These are phyloP conservation scores for Alternaria atra DNA, from an alignment of 2,329 filamentous ascomycete species.

Conservation along the genomic window DNA sequence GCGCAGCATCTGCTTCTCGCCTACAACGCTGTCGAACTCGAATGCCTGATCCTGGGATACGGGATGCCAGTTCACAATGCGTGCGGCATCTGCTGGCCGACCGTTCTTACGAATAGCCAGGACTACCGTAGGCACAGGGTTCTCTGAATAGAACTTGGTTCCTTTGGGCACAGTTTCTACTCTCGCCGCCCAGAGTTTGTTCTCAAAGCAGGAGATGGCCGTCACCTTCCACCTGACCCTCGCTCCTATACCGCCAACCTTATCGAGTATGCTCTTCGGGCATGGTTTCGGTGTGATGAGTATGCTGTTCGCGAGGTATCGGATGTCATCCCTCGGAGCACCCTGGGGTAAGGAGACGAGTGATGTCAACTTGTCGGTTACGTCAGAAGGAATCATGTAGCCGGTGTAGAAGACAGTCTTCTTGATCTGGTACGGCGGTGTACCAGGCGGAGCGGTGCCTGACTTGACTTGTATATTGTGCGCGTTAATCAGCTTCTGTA, in stretches of 20 bases:
- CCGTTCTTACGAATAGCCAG: constrained; percentile 80
- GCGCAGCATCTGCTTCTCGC: constrained; percentile 83
- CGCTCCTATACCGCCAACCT: constrained; percentile 85
- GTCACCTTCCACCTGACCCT: constrained; percentile 86
- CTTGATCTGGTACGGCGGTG: constrained; percentile 73
- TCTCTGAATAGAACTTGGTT: constrained; percentile 76
- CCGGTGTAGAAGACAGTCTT: constrained; percentile 92
- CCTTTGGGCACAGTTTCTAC: constrained; percentile 75
- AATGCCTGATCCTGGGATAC: constrained; percentile 75
- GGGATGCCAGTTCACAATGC: constrained; percentile 85
- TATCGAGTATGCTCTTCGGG: constrained; percentile 75
- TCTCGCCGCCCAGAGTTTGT: constrained; percentile 86
- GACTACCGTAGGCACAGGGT: constrained; percentile 79
- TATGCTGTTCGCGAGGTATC: constrained; percentile 87
- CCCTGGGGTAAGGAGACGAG: constrained; percentile 72
- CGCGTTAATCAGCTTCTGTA: constrained; percentile 87
- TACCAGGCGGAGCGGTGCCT: constrained; percentile 55
- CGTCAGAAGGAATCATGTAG: constrained; percentile 79
- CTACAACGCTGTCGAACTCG: constrained; percentile 82
- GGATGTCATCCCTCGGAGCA: constrained; percentile 74
- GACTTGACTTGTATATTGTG: constrained; percentile 74
- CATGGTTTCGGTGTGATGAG: constrained; percentile 85
- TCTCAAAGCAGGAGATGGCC: constrained; percentile 76
- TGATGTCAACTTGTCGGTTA: constrained; percentile 75
- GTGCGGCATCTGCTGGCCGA: constrained; percentile 79